These are phyloP conservation scores for Lobosporangium transversale DNA, from an alignment of 192 early-diverging fungal genomes.

Conservation along the genomic window DNA sequence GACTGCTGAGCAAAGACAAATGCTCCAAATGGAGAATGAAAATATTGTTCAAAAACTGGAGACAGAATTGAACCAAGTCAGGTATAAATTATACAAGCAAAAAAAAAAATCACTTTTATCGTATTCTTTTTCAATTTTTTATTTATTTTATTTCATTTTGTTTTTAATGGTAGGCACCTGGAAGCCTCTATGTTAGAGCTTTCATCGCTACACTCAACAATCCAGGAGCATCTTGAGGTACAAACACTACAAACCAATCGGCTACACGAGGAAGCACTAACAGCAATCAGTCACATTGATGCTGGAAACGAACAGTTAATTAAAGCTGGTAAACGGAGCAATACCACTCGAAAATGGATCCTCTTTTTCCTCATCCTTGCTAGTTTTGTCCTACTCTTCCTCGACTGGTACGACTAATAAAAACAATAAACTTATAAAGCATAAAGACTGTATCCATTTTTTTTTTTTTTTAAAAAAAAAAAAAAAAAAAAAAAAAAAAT, in stretches of 20 bases:
- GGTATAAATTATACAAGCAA: constrained; percentile 38
- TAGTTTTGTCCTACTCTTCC: constrained; percentile 76
- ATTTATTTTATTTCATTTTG: not conserved
- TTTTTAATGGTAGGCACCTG: constrained; percentile 53
- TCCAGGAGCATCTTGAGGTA: constrained; percentile 74
- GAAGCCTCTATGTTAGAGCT: constrained; percentile 78
- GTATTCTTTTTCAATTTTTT: not conserved
- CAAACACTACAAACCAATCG: constrained; percentile 80
- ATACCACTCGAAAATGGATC: constrained; percentile 77
- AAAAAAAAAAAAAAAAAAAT: not conserved
- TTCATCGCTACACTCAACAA: constrained; percentile 72
- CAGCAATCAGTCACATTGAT: constrained; percentile 68
- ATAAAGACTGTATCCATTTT: not conserved
- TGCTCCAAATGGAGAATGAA: constrained; percentile 76
- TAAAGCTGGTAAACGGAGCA: constrained; percentile 71
- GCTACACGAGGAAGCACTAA: constrained; percentile 76
- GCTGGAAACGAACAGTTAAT: constrained; percentile 74
- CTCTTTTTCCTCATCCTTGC: constrained; percentile 75
- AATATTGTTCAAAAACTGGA: constrained; percentile 77
- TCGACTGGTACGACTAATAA: constrained; percentile 82
- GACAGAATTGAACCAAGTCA: constrained; percentile 72
- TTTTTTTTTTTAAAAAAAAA: constrained; percentile 4
- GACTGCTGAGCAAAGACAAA: constrained; percentile 64
- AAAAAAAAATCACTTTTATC: not conserved
- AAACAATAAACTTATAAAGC: not conserved